Conservation (phyloP, 768 basidiomycete species). For the Lepiota venenata region DNA sequence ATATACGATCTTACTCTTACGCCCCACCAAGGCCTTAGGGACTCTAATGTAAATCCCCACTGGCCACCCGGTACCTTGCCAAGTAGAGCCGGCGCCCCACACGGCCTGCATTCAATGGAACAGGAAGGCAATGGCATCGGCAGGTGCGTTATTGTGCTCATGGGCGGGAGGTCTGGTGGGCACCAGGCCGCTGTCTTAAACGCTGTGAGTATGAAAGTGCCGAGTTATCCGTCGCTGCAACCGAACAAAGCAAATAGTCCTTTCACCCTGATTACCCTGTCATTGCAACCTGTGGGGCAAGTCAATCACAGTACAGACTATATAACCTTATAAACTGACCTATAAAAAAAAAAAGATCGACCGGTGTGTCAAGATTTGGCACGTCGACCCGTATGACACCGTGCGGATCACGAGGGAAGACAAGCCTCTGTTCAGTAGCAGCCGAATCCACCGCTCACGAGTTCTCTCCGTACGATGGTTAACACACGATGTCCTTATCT, state of each 20-base stretch:
- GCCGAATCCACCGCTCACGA: constrained; percentile 60
- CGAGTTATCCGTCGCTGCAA: constrained; percentile 1
- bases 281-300: constrained; percentile 76
- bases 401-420: constrained; percentile 52
- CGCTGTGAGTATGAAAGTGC: constrained; percentile 40
- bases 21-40: constrained; percentile 7
- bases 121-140: constrained; percentile 61
- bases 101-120: constrained; percentile 60
- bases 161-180: constrained; percentile 71
- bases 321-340: constrained; percentile 1
- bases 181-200: constrained; percentile 67
- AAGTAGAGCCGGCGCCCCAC: constrained; percentile 64
- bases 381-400: constrained; percentile 36
- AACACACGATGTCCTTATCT: constrained; percentile 47
- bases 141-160: constrained; percentile 60
- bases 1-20: constrained; percentile 59
- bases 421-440: constrained; percentile 73
- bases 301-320: too few relatives aligned
- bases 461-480: constrained; percentile 67
- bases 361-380: constrained; percentile 75
- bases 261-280: constrained; percentile 65
- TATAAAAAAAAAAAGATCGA: constrained; percentile 59
- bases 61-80: constrained; percentile 51
- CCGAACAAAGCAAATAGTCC: constrained; percentile 36
- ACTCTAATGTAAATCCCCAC: constrained; percentile 40